phyloP scores from a whole-genome alignment of 2,329 filamentous ascomycete species.

The Venturiaceae sp. region DNA sequence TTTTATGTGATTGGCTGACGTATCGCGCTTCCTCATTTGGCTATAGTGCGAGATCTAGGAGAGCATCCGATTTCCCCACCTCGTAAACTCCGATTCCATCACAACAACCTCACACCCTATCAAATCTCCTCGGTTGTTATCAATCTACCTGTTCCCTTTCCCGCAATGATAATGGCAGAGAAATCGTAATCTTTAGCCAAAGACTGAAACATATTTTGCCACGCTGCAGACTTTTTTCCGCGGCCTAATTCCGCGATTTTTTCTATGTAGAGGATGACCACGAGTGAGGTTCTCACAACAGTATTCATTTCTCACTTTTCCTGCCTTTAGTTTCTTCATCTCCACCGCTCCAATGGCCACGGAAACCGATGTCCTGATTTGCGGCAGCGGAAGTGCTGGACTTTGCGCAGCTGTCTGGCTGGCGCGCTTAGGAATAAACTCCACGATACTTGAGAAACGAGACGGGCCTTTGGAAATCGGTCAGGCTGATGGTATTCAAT shows the following conservation, averaged over 20 bases:
- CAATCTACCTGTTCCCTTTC: neutral
- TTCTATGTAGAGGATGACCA: neutral
- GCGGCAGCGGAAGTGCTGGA: constrained; percentile 52
- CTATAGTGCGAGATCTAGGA: too few species aligned
- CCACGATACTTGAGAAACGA: constrained; percentile 48
- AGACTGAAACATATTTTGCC: neutral
- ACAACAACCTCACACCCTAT: neutral
- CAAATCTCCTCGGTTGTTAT: neutral
- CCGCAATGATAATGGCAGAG: neutral
- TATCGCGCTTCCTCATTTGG: too few species aligned
- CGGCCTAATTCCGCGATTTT: neutral
- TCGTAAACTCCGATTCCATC: neutral
- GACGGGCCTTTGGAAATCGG: constrained; percentile 45
- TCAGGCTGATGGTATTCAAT: constrained; percentile 57
- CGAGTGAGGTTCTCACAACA: neutral
- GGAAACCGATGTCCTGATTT: constrained; percentile 46
- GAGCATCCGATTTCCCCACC: too few species aligned
- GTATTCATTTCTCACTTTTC: neutral
- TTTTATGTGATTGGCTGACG: too few species aligned
- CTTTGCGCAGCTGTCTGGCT: constrained; percentile 54
- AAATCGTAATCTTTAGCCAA: neutral
- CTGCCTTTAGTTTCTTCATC: neutral
- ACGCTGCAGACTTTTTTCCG: neutral
- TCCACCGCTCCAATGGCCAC: neutral
- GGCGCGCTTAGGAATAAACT: constrained; percentile 44